Conservation (phyloP, 2,329 filamentous ascomycete species). For the Colletotrichum sp. region DNA sequence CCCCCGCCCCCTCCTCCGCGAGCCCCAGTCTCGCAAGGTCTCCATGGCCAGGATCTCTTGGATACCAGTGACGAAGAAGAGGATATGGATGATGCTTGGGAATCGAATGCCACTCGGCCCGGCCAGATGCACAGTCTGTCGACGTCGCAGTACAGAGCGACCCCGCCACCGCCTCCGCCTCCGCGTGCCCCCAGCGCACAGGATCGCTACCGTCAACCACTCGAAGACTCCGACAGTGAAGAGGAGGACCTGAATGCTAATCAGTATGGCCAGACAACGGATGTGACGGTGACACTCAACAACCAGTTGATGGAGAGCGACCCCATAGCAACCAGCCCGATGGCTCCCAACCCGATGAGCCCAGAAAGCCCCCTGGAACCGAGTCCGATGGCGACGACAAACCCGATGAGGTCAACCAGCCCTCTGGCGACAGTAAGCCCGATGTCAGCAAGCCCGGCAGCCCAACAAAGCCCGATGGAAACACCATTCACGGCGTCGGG, state of each 20-base stretch:
- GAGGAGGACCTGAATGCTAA: constrained; percentile 17
- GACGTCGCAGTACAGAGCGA: constrained; percentile 4
- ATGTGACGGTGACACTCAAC: neutral
- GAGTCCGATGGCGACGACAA: neutral
- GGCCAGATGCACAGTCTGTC: constrained; percentile 8
- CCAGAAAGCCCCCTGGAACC: neutral
- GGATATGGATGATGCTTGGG: constrained; percentile 5
- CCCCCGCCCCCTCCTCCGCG: neutral
- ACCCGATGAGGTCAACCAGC: neutral
- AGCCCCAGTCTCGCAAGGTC: neutral
- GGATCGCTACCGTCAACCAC: constrained; percentile 1
- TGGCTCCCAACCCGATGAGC: neutral
- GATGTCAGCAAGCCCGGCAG: neutral
- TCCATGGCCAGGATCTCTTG: neutral
- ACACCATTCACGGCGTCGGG: neutral
- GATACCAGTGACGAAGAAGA: constrained; percentile 1
- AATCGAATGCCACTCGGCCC: constrained; percentile 6
- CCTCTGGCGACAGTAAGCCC: neutral
- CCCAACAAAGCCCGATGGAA: neutral
- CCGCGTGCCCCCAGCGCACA: neutral
- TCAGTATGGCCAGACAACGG: constrained; percentile 8
- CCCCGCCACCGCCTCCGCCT: constrained; percentile 1
- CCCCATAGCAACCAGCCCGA: neutral
- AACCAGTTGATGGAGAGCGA: neutral
- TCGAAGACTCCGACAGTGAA: constrained; percentile 8